A percentile compares a stretch with the other conserved stretches of the same genome.
Evolutionary conservation across 768 basidiomycete species (phyloP).

Genomic region (Boletales sp.): DNA sequence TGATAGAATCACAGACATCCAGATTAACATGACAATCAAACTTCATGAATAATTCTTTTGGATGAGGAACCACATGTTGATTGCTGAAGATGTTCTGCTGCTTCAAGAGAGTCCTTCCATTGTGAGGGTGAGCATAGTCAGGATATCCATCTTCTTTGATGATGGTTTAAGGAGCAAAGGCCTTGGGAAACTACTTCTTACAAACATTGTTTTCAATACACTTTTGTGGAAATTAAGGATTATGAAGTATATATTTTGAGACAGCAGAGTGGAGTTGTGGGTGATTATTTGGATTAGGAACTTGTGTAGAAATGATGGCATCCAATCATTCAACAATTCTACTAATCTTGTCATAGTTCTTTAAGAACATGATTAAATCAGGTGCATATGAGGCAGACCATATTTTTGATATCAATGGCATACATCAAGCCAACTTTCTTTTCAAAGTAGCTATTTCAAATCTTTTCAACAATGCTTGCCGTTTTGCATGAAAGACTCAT

Average conservation of each 20-base stretch:
- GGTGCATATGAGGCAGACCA: no score
- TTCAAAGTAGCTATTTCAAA: constrained; percentile 40
- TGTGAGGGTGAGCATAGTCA: constrained; percentile 24
- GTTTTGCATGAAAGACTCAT: constrained; percentile 26
- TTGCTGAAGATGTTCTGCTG: background rate
- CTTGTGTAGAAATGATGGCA: no score
- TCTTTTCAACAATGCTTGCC: constrained; percentile 31
- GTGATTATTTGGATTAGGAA: background rate
- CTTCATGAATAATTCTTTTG: background rate
- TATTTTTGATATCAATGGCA: constrained; percentile 59
- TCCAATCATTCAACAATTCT: no score
- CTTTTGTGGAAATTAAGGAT: constrained; percentile 28
- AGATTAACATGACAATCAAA: constrained; percentile 13
- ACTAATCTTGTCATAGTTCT: no score
- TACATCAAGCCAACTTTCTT: constrained; percentile 41
- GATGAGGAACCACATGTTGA: background rate
- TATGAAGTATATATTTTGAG: constrained; percentile 41
- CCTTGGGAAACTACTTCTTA: constrained; percentile 42
- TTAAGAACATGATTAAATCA: no score
- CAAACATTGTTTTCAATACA: constrained; percentile 45
- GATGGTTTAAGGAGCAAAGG: constrained; percentile 32
- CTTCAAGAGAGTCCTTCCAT: constrained; percentile 30
- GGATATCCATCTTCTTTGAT: constrained; percentile 41
- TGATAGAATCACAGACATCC: constrained; percentile 38
- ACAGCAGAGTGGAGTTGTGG: constrained; percentile 2